Conservation (phyloP, 257 asterid genomes). For the Oldenlandia corymbosa region DNA sequence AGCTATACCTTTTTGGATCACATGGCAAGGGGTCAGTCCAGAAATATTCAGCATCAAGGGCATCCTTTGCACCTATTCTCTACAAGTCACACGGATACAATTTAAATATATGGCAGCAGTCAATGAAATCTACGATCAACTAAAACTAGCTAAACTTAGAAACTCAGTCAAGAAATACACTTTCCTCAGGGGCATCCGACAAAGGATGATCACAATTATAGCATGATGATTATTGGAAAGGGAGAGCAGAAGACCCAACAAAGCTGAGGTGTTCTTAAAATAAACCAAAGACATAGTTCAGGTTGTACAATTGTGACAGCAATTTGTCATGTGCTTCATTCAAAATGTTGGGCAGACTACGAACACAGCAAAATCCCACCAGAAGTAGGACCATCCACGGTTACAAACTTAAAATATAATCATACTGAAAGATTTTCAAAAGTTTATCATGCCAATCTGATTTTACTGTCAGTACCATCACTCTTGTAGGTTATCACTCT, state of each 20-base stretch:
- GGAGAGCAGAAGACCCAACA: background rate
- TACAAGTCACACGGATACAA: slow-evolving; percentile 25
- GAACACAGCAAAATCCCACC: background rate
- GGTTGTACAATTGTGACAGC: background rate
- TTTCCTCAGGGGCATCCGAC: background rate
- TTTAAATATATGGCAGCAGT: background rate
- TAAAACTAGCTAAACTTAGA: background rate
- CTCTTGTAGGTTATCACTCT: no score
- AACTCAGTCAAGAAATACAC: background rate
- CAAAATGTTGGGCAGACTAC: background rate
- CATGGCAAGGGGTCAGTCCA: slow-evolving; percentile 98
- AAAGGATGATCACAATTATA: background rate
- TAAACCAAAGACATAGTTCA: background rate
- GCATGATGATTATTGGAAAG: background rate
- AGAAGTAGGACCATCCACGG: background rate
- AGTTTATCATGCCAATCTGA: background rate
- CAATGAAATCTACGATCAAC: background rate
- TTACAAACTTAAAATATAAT: background rate
- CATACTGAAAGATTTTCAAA: background rate
- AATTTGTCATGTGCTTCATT: background rate
- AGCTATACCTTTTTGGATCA: slow-evolving; percentile 77
- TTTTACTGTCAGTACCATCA: no score
- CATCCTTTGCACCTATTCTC: slow-evolving; percentile 94
- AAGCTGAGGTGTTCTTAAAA: background rate
- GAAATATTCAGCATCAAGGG: slow-evolving; percentile 93